These are phyloP conservation scores for Phytophthora macrochlamydospora DNA, from an alignment of 352 stramenopile species.

Conservation along the genomic window DNA sequence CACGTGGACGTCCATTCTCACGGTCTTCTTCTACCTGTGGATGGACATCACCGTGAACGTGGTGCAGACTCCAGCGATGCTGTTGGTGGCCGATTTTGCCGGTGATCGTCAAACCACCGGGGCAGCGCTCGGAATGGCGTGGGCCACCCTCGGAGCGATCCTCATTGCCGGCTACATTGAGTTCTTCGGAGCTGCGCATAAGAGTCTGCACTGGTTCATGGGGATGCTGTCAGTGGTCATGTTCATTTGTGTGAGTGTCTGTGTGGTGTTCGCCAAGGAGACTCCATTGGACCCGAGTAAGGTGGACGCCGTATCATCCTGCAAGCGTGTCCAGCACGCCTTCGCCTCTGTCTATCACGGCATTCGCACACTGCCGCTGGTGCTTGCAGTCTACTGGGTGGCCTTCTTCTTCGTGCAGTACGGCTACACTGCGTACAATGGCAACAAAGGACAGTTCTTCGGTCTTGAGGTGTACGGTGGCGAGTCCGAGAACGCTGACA, in stretches of 20 bases:
- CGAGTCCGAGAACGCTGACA: constrained; percentile 37
- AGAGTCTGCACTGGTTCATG: constrained; percentile 51
- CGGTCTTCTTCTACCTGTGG: constrained; percentile 59
- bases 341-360: constrained; percentile 39
- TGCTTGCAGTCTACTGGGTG: constrained; percentile 38
- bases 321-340: constrained; percentile 25
- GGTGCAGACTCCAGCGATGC: constrained; percentile 47
- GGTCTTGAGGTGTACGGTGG: constrained; percentile 54
- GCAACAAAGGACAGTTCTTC: constrained; percentile 68
- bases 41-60: constrained; percentile 73
- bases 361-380: constrained; percentile 31
- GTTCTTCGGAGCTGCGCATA: constrained; percentile 48
- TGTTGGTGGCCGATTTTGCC: constrained; percentile 61
- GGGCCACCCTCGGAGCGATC: constrained; percentile 47
- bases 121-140: constrained; percentile 44
- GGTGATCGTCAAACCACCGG: constrained; percentile 57
- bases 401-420: constrained; percentile 49
- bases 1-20: constrained; percentile 53
- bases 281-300: constrained; percentile 19
- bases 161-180: constrained; percentile 55
- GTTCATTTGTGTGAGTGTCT: constrained; percentile 34
- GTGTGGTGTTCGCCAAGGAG: constrained; percentile 37
- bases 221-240: constrained; percentile 49
- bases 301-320: constrained; percentile 19
- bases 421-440: constrained; percentile 61